Percentiles rank a stretch among this genome's conserved stretches.
phyloP scores from a whole-genome alignment of 371 early-diverging fungal species.

The Nematocida ausubeli region DNA sequence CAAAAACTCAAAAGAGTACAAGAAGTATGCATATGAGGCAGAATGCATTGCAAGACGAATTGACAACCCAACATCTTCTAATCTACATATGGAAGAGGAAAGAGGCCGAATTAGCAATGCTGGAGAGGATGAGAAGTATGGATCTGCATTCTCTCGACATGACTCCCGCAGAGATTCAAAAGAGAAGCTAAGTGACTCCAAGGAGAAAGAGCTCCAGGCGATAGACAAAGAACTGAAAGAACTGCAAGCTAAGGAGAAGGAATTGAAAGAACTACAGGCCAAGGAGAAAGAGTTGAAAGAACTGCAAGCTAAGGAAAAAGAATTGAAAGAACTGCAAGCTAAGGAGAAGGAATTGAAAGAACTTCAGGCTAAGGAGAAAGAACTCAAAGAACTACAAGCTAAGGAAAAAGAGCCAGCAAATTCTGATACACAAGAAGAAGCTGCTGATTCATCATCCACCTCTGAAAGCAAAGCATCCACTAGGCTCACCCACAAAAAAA shows the following conservation, averaged over 20 bases:
- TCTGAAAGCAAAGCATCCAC: not conserved
- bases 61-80: slow-evolving; percentile 71
- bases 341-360: not conserved
- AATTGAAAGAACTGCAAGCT: not conserved
- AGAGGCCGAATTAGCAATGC: slow-evolving; percentile 73
- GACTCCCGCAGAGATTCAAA: not conserved
- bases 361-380: not conserved
- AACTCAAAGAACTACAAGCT: not conserved
- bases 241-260: not conserved
- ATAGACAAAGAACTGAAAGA: not conserved
- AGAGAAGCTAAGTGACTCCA: not conserved
- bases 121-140: slow-evolving; percentile 69
- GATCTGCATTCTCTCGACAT: slow-evolving; percentile 9
- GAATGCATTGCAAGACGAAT: slow-evolving; percentile 83
- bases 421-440: not conserved
- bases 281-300: not conserved
- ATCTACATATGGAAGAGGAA: slow-evolving; percentile 84
- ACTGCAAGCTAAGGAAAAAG: not conserved
- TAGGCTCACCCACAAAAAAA: not conserved
- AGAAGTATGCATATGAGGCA: slow-evolving; percentile 79
- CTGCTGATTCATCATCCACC: not conserved
- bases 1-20: slow-evolving; percentile 76
- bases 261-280: not conserved
- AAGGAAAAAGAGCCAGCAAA: not conserved
- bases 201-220: not conserved